Evolutionary conservation across 208 protist species (phyloP), one percentile per base, ranked within the genome.

Genomic region (Leptomonas pyrrhocoris): DNA sequence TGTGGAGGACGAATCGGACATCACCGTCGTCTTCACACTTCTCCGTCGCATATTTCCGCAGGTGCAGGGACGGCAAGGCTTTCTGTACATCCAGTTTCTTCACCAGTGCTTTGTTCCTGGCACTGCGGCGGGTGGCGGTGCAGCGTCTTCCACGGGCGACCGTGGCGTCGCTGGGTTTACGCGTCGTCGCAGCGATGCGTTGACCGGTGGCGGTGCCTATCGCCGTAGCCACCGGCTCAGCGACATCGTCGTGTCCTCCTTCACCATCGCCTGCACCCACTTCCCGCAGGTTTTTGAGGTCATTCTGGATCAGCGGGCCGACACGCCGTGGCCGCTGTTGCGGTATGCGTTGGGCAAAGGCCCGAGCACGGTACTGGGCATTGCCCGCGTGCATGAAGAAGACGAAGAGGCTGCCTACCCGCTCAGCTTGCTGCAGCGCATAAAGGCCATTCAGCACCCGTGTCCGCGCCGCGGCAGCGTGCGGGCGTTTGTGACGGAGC

Each of bases 201-300:
- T 23, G 28, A 46, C 30, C 3, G n/a, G 45, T 18, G 45, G 42
- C 15, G 27, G 43, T 48, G 43, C 18, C 28, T 19, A 16, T 6
- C 60, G 38, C 40, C 21, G n/a, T 27, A 61, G 40, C 58, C 23
- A 28, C 40, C 25, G 16, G 9, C 36, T 53, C 12, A 45, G 49
- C 57, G 81, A 86, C 53, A 80, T 86, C 3, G 67, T 86, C 16
- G 65, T 86, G 9, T 77, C 81, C 1, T 80, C 68, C 67, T 86
- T 86, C 68, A 79, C 77, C 15, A 51, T 86, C 16, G 65, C 73
- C 34, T 53, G 19, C 57, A 69, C 73, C 16, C 53, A 45, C 16
- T 75, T 31, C 34, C 48, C 73, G 6, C 45, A 57, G n/a, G 55
- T 78, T 13, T 27, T 80, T 15, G 73, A 83, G 68, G 13, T 69